These are phyloP conservation scores for Leccinum aurantiacum DNA, from an alignment of 768 basidiomycete species.

Conservation along the genomic window DNA sequence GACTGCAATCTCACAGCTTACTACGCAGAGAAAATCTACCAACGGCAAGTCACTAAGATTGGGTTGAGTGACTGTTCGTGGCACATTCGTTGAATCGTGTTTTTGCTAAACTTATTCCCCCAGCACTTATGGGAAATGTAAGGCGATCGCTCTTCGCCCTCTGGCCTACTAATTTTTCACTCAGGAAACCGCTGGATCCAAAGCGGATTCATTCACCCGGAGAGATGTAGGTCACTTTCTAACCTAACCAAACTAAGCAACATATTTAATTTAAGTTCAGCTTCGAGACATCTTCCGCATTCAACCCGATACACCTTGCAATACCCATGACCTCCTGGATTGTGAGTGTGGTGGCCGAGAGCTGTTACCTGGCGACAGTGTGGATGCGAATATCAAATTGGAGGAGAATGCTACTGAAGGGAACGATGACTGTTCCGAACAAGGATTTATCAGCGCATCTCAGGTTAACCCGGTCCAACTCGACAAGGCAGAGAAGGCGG, in stretches of 20 bases:
- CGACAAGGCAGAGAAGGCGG: conserved; percentile 53
- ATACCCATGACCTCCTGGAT: conserved; percentile 89
- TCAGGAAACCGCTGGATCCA: conserved; percentile 51
- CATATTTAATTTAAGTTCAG: conserved; percentile 38
- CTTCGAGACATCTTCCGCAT: conserved; percentile 92
- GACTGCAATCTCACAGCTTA: conserved; percentile 2
- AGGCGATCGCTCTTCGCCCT: conserved; percentile 8
- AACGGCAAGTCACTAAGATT: conserved; percentile 92
- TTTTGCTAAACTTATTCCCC: conserved; percentile 10
- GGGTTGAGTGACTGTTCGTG: conserved; percentile 82
- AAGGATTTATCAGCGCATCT: conserved; percentile 66
- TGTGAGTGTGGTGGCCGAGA: conserved; percentile 59
- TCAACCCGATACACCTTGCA: conserved; percentile 73
- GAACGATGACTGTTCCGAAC: conserved; percentile 31
- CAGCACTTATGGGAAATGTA: conserved; percentile 75
- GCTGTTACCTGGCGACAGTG: neutral
- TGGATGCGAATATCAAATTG: conserved; percentile 12
- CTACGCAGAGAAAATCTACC: conserved; percentile 79
- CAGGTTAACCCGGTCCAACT: conserved; percentile 49
- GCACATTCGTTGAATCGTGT: conserved; percentile 7
- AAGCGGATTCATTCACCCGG: conserved; percentile 81
- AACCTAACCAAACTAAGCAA: neutral
- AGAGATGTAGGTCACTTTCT: conserved; percentile 63
- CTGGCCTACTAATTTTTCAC: conserved; percentile 10
- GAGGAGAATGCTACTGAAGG: conserved; percentile 31